Evolutionary conservation across 768 basidiomycete genomes (phyloP), one percentile per base, ranked within the genome.

Genomic region (Lactarius hengduanensis): DNA sequence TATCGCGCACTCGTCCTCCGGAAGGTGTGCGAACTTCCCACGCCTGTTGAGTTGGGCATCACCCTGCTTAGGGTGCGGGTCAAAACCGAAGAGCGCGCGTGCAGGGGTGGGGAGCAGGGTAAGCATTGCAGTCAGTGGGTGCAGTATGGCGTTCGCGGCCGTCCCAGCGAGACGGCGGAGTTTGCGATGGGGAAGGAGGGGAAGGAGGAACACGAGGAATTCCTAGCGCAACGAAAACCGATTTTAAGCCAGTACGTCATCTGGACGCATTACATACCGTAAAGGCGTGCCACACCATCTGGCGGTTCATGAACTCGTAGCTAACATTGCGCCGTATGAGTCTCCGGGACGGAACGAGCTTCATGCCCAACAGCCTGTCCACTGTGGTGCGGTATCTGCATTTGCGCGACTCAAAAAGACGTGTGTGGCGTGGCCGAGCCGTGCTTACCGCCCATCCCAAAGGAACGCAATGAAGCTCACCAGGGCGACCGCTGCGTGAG

Each of bases 201-300:
- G 97, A 10, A 98, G 82, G 22, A 94, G 77, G 79, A 98, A 98
- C 41, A 98, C 80, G 16, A 98, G 81, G 77, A 98, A 98, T 84
- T 98, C 96, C 96, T 98, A 40, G 69, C 34, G 47, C 40, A 55
- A 22, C 20, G 36, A 26, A 15, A 40, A 40, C 15, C 22, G 47
- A 26, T 13, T 47, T 45, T 3, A 8, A 20, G 45, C 20, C n/a
- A 11, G 8, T 20, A 47, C 15, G 38, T 40, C 5, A 10, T 40
- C 2, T 38, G 10, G 3, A 38, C 38, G 40, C 50, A 59, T 53
- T 26, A 41, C 92, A 62, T 73, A 96, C 96, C 8, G 97, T 98
- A 76, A 98, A 96, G 0, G 94, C 92, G 74, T 96, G 93, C 97
- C 97, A 99, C 62, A 99, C 97, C 84, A 99, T 92, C 76, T 98